Base-by-base conservation (phyloP, 2,329 filamentous ascomycete species). In the Aspergillus quadricinctus region DNA sequence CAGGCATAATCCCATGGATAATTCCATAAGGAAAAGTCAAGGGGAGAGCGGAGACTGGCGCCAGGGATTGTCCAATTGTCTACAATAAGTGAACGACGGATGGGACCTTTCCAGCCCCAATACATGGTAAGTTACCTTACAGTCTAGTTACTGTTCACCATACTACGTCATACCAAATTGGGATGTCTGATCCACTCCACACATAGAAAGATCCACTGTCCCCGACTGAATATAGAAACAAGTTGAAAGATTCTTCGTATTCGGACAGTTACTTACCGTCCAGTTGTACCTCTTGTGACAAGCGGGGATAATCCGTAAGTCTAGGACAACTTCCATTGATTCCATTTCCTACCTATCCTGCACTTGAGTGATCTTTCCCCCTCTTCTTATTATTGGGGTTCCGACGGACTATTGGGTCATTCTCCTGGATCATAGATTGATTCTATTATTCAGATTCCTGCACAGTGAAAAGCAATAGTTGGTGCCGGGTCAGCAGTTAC, bases 31-130 rank as follows among this genome's bases (percentile, higher is more conserved):
- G 41, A 23, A 45, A 19, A 31, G 37, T 35, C n/a, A n/a, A 53
- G 55, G 50, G 57, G 55, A 57, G 57, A 62, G 58, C 56, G 63
- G 61, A 62, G 58, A 54, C 58, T 50, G 53, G 62, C 62, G 61
- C 63, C 58, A 65, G 63, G 61, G 61, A 64, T 57, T 53, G 43
- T 50, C 37, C 50, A 31, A 53, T 31, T 17, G 9, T 19, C 31
- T 40, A 51, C 35, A 49, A 27, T n/a, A n/a, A 49, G 25, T 50
- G 27, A 41, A 46, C 51, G 35, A 21, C 23, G 11, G 5, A 37
- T 37, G 31, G 14, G 3, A 37, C 31, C 14, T 37, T 37, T 17
- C 14, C 31, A 37, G 14, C 5, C 31, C 49, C 27, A 6, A 43
- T 55, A 55, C 50, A 41, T 43, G 28, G 50, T 60, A 53, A 48